Evolutionary conservation across 2,329 filamentous ascomycete species (phyloP), one percentile per base, ranked within the genome.

Genomic region (Delphinella strobiligena): DNA sequence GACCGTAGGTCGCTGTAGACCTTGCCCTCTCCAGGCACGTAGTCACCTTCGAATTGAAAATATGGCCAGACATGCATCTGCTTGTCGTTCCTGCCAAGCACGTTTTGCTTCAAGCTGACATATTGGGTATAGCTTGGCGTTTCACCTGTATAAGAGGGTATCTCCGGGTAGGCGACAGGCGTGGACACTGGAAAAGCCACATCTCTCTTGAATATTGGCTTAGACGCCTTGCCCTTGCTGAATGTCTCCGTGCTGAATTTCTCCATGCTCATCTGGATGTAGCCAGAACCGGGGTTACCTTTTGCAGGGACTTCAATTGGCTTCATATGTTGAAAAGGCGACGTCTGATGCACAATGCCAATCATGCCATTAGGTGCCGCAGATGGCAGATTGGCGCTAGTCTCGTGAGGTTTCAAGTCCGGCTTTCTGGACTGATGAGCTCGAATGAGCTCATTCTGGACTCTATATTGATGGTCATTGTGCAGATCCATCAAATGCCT

Each of bases 111-210:
- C 32, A 67, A 49, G 30, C 51, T 57, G n/a, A 63, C 58, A 43
- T 62, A 66, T 41, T 64, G 60, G 2, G 54, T 57, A 46, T 63
- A 67, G 8, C 42, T 43, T 2, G 64, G 64, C 16, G 64, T 58
- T 15, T 41, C 35, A 9, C 15, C 22, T 14, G 29, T 27, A 12
- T 7, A 27, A 12, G 7, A 7, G 7, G 41, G 42, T 29, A 16
- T 15, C 4, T 41, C 48, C 32, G 34, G 47, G 19, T n/a, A n/a
- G n/a, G n/a, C n/a, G n/a, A n/a, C n/a, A n/a, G n/a, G n/a, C n/a
- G n/a, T n/a, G n/a, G n/a, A n/a, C n/a, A n/a, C n/a, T n/a, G n/a
- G n/a, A n/a, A n/a, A n/a, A n/a, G n/a, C n/a, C n/a, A n/a, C n/a
- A n/a, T n/a, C n/a, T n/a, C n/a, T n/a, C n/a, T n/a, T n/a, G n/a